Evolutionary conservation across 2,329 filamentous ascomycete genomes (phyloP), one percentile per base, ranked within the genome.

Genomic region (Exophiala spinifera): DNA sequence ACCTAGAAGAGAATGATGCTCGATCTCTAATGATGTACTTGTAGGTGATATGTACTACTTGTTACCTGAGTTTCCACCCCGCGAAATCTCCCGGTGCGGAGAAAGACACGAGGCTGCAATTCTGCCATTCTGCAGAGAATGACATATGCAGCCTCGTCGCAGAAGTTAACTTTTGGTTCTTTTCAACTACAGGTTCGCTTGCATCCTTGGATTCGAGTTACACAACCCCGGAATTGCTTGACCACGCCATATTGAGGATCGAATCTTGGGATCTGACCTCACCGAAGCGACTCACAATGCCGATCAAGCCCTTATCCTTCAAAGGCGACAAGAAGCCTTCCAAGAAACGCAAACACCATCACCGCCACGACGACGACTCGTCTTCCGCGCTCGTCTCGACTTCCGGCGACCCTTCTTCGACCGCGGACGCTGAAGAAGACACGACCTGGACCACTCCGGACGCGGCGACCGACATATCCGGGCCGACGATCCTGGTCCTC

Each of bases 371-470:
- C n/a, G n/a, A n/a, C 40, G 77, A 82, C n/a, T 67, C 66, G 46
- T 70, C 69, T 25, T 63, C 66, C 49, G 28, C 28, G 28, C 52
- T 56, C 42, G 37, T 54, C 23, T 46, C 17, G 8, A 43, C 57
- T 13, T 59, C 63, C 28, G 49, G 60, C 6, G 54, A 59, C 15
- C 19, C 65, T 60, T 39, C 64, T 66, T 39, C 64, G 66, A 60
- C 75, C 62, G 60, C 68, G 25, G 68, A 70, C 55, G 66, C 73
- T 49, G 71, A 79, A 45, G 76, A 82, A 59, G 91, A 95, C 68
- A 89, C 96, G 71, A 90, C 82, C 69, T 99, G 94, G 94, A 91
- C 96, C 3, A 88, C 86, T 3, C 91, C 91, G 63, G 91, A 95
- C 60, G 75, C 75, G 2, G 72, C 84, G 10, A 76, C 76, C 54